Evolutionary conservation across 2,329 filamentous ascomycete genomes (phyloP), one percentile per base, ranked within the genome.

Genomic region (Macrophomina pseudophaseolina): DNA sequence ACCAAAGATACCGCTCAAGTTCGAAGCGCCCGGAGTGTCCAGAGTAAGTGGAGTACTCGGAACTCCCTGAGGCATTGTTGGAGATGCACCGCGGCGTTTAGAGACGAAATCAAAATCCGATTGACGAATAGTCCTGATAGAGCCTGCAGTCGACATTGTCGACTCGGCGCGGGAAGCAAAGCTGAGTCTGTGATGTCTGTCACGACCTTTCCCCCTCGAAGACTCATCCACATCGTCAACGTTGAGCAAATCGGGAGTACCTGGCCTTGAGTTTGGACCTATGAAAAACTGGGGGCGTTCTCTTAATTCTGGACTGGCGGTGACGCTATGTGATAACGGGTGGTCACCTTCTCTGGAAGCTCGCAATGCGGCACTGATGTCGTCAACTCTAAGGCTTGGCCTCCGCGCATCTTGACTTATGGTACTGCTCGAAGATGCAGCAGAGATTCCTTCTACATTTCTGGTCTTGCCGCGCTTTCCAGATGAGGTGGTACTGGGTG

Each of bases 281-380:
- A 79, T 54, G 49, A 80, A 79, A 67, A 74, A 80, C 32, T 70
- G 76, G 4, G 70, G 65, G 42, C 73, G 70, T 52, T 80, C 77
- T 51, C 69, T 75, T 14, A 81, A 78, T 56, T 89, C 87, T 1
- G 91, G 91, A 73, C 88, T 91, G 18, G 87, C 90, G 42, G 87
- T 88, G 58, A 91, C 85, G 74, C 91, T 94, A 71, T 92, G 90
- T 18, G 91, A 88, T 49, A 94, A 80, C 23, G 91, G 91, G 75
- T 94, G 91, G 64, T 92, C 90, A 58, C 80, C 79, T 63, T 85
- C 83, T 71, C 82, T 78, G 51, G 82, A 82, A 54, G 80, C 76
- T 68, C 83, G 83, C 48, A 86, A 74, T 5, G 82, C 80, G 38
- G 84, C 80, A 60, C 81, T 79, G n/a, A 87, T 80, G 68, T 90